A percentile compares a stretch with the other conserved stretches of the same genome.
These are phyloP conservation scores for Podila epigama DNA, from an alignment of 192 early-diverging fungal species.

Conservation along the genomic window DNA sequence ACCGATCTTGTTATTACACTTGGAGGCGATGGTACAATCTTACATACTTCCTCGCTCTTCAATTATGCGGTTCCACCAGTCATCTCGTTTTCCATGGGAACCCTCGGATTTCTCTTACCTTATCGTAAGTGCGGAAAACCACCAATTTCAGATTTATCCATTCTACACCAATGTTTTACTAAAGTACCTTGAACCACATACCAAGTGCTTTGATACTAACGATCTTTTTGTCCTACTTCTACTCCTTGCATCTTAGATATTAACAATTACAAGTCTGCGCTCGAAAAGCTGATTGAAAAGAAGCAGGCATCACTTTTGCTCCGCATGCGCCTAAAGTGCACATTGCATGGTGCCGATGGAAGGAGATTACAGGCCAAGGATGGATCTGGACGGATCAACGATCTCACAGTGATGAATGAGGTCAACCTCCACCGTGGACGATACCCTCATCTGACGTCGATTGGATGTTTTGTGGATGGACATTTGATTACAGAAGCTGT, in stretches of 20 bases:
- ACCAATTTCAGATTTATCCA: too few species aligned
- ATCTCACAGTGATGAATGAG: conserved; percentile 85
- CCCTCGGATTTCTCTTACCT: conserved; percentile 89
- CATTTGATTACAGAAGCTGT: conserved; percentile 87
- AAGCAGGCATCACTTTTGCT: conserved; percentile 71
- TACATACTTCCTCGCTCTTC: conserved; percentile 88
- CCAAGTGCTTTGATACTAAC: neutral
- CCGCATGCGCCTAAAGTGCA: conserved; percentile 81
- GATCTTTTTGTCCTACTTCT: neutral
- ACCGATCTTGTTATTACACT: conserved; percentile 92
- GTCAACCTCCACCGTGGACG: conserved; percentile 87
- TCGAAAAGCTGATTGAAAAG: conserved; percentile 67
- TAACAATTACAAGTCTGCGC: conserved; percentile 61
- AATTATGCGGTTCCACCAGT: conserved; percentile 79
- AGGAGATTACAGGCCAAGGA: conserved; percentile 55
- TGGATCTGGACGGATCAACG: conserved; percentile 56
- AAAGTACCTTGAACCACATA: neutral
- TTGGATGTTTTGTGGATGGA: conserved; percentile 83
- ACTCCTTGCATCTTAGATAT: conserved; percentile 71
- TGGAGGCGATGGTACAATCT: conserved; percentile 92
- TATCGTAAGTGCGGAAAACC: conserved; percentile 59
- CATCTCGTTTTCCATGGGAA: conserved; percentile 93
- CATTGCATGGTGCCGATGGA: conserved; percentile 64
- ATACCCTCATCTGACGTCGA: conserved; percentile 80
- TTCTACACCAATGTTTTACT: too few species aligned